Evolutionary conservation across 1,284 basidiomycete species (phyloP), one percentile per base, ranked within the genome.

Genomic region (Puccinia horiana): DNA sequence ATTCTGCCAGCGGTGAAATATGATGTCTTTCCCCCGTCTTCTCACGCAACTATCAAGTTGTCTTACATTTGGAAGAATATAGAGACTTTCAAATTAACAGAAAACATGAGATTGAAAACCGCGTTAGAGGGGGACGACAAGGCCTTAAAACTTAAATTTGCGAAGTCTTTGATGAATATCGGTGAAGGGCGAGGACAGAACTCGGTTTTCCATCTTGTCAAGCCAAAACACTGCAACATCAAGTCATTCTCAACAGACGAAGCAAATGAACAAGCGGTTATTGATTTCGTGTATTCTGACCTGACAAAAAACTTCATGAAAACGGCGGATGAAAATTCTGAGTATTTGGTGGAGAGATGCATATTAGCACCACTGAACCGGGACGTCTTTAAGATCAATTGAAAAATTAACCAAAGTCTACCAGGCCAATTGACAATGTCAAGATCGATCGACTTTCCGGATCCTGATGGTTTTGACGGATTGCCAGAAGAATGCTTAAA

Each of bases 401-500:
- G 6, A n/a, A n/a, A n/a, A n/a, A n/a, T 63, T 4, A 32, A 5
- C 16, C 18, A 12, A 23, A 52, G 49, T 52, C 23, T 20, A 52
- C 49, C 5, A 63, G 14, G 26, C 6, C 14, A 44, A 14, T 12
- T 69, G 14, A 44, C 2, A 67, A 29, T 5, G 18, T 16, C 61
- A n/a, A 35, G 14, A 12, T 63, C 58, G 37, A 63, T 63, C 4
- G 61, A 77, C 32, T 6, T 16, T 8, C 58, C 61, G 0, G 61
- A 77, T 26, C 26, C 26, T 2, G 76, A 77, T 23, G 14, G 2
- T 6, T 14, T 47, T 5, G n/a, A 49, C 20, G 14, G 37, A 0
- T 23, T 77, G 18, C 35, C 74, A 1, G 56, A 61, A 42, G 74
- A 76, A 47, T 23, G 52, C 18, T 63, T 76, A 18, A 58, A 76